phyloP scores from a whole-genome alignment of 2,329 filamentous ascomycete genomes.

The Fusarium pseudocircinatum region DNA sequence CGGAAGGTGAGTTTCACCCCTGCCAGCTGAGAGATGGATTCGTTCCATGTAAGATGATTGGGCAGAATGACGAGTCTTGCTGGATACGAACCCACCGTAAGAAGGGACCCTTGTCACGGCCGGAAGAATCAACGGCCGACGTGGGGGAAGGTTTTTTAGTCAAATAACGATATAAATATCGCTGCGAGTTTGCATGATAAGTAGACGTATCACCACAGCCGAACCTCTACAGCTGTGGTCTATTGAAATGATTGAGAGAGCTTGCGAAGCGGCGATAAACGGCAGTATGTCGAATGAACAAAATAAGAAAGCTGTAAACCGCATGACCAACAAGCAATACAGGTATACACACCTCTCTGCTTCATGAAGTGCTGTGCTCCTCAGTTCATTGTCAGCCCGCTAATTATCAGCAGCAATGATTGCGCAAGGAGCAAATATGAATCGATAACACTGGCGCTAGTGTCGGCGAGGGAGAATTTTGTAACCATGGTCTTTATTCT shows the following conservation, averaged over 20 bases:
- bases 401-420: neutral
- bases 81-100: neutral
- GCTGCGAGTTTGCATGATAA: no score
- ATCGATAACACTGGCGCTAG: no score
- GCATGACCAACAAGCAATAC: fast-evolving
- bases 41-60: neutral
- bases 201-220: no score
- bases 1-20: fast-evolving
- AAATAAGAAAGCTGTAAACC: no score
- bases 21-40: neutral
- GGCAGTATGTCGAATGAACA: no score
- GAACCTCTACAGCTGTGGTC: no score
- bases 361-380: neutral
- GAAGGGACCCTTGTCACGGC: neutral
- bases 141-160: no score
- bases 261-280: no score
- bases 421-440: fast-evolving
- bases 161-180: no score
- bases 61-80: neutral
- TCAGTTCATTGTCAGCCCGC: fast-evolving
- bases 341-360: neutral
- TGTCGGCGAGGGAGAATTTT: neutral
- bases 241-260: no score
- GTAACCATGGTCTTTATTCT: neutral
- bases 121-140: no score